Base-by-base conservation (phyloP, 257 asterid species). In the Haberlea rhodopensis region DNA sequence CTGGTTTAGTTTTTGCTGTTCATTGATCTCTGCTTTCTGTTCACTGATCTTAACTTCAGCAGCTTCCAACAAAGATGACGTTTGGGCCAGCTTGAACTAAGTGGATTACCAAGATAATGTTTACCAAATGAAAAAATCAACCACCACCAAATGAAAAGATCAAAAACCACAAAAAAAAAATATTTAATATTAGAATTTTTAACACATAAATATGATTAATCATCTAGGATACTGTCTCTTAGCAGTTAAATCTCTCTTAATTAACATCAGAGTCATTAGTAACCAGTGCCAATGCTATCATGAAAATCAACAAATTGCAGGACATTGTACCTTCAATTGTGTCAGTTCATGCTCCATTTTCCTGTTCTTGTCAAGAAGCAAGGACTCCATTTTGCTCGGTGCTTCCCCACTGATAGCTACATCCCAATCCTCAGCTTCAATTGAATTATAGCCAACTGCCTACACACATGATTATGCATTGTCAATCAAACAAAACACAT, bases 381-480 rank as follows among this genome's bases (percentile, higher is more conserved):
- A 75, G 0, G 96, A 84, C 74, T 94, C 99, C 79, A 94, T 81
- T 82, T 90, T 85, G 85, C 99, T 94, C 96, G 88, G 85, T 82
- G 90, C 99, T 82, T 94, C 97, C 75, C 95, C 99, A 65, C 81
- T 80, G 32, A 97, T 90, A 75, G 99, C 99, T 67, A 82, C 87
- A 80, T 94, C 99, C 99, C 99, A 94, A 64, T 94, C 99, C 85
- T 94, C 97, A 74, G 99, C 97, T 80, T 94, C 99, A 79, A 94
- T 94, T 59, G 99, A 87, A 78, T 94, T 94, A 75, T 94, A 94
- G 65, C 99, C 99, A 61, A 94, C 99, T 61, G 96, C 99, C 99
- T 94, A 74, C n/a, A 76, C 61, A 67, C 28, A 52, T 63, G 27
- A 57, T 58, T 62, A 55, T 53, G 66, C 58, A 48, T 49, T 46